phyloP scores from a whole-genome alignment of 202 grass and related monocot genomes.

The Schoenoplectus tabernaemontani region DNA sequence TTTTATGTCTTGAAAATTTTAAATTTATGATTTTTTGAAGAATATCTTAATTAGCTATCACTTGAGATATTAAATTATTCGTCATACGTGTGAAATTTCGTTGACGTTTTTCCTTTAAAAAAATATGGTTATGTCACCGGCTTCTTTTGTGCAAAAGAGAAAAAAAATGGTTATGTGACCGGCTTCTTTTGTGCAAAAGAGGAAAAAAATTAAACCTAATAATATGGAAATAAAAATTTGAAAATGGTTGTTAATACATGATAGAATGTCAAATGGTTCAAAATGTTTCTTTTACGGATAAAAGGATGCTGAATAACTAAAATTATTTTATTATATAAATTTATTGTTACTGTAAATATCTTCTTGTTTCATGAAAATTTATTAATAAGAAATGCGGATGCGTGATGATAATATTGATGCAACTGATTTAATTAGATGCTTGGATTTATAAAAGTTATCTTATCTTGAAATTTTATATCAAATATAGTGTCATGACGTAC shows the following conservation, averaged over 20 bases:
- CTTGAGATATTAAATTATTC: no score
- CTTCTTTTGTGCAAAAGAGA: not conserved
- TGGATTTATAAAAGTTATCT: not conserved
- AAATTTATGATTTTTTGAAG: no score
- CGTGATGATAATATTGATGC: not conserved
- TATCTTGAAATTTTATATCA: not conserved
- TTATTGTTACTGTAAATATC: not conserved
- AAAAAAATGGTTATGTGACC: not conserved
- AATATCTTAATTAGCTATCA: no score
- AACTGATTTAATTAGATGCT: not conserved
- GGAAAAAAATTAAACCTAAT: not conserved
- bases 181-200: not conserved
- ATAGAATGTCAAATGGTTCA: no score
- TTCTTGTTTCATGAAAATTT: not conserved
- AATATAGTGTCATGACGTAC: not conserved
- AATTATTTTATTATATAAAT: not conserved
- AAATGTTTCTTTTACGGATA: no score
- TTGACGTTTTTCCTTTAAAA: not conserved
- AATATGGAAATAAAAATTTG: not conserved
- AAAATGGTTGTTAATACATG: no score
- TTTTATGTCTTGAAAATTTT: no score
- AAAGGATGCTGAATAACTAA: not conserved
- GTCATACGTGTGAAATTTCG: no score
- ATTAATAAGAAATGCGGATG: not conserved
- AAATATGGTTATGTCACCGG: not conserved